Evolutionary conservation across 2,329 filamentous ascomycete species (phyloP).

Genomic region (Aspergillus luchuensis): DNA sequence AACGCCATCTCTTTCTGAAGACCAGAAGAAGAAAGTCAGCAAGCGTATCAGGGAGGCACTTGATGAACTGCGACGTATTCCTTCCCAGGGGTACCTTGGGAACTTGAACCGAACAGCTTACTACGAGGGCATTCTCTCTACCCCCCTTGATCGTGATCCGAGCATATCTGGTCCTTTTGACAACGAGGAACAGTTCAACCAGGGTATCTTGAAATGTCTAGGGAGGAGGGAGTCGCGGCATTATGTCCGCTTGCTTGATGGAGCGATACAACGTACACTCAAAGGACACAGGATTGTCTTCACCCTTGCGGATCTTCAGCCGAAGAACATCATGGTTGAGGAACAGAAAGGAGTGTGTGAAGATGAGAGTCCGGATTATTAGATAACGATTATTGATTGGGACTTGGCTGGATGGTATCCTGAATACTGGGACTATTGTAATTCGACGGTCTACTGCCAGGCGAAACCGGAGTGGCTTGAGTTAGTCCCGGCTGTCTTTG

Average conservation of each 20-base stretch:
- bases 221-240: slow-evolving; percentile 15
- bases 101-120: slow-evolving; percentile 21
- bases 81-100: slow-evolving; percentile 19
- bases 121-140: slow-evolving; percentile 20
- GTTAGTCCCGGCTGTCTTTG: slow-evolving; percentile 17
- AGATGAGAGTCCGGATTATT: slow-evolving; percentile 9
- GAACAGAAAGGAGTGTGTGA: slow-evolving; percentile 8
- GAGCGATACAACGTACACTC: slow-evolving; percentile 20
- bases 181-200: slow-evolving; percentile 20
- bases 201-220: slow-evolving; percentile 12
- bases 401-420: slow-evolving; percentile 22
- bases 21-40: slow-evolving; percentile 15
- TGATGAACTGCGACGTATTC: slow-evolving; percentile 17
- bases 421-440: slow-evolving; percentile 23
- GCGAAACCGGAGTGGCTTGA: slow-evolving; percentile 21
- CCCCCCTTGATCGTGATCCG: slow-evolving; percentile 12
- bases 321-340: slow-evolving; percentile 21
- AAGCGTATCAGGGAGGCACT: slow-evolving; percentile 14
- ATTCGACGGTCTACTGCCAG: slow-evolving; percentile 18
- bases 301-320: slow-evolving; percentile 20
- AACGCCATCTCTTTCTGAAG: slow-evolving; percentile 13
- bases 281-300: slow-evolving; percentile 19
- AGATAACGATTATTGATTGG: slow-evolving; percentile 19
- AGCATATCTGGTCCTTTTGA: slow-evolving; percentile 22
- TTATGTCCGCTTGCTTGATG: slow-evolving; percentile 18